These are phyloP conservation scores for Cryptococcus sp. DNA, from an alignment of 1,284 basidiomycete genomes.

Conservation along the genomic window DNA sequence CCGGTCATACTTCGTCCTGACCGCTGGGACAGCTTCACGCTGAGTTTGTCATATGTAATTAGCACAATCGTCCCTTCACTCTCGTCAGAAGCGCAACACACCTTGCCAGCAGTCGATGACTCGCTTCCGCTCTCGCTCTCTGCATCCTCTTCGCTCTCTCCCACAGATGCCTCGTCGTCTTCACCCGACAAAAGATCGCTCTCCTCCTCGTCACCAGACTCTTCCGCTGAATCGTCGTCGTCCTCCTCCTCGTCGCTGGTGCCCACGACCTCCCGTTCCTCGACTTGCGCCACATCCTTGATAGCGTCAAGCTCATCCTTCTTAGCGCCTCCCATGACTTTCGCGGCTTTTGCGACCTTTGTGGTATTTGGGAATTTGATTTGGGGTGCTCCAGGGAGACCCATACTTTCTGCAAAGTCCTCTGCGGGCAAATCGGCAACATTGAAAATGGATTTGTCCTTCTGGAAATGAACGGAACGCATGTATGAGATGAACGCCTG, in stretches of 20 bases:
- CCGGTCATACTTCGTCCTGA: conserved; percentile 94
- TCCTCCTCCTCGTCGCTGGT: conserved; percentile 26
- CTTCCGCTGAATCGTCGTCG: conserved; percentile 24
- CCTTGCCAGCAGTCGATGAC: conserved; percentile 13
- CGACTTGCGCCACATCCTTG: conserved; percentile 19
- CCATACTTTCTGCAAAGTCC: conserved; percentile 83
- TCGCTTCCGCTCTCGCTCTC: conserved; percentile 25
- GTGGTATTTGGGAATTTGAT: conserved; percentile 93
- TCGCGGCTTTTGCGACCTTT: conserved; percentile 58
- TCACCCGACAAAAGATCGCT: conserved; percentile 20
- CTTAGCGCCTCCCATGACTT: conserved; percentile 29
- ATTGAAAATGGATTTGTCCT: conserved; percentile 91
- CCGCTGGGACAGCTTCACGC: conserved; percentile 42
- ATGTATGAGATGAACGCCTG: conserved; percentile 97
- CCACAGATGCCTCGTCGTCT: conserved; percentile 28
- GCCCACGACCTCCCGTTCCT: conserved; percentile 21
- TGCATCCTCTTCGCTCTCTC: conserved; percentile 24
- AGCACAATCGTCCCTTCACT: background rate
- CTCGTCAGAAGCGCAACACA: conserved; percentile 3
- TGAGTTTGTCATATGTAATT: background rate
- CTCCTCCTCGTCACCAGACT: conserved; percentile 19
- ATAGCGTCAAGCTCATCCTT: conserved; percentile 22
- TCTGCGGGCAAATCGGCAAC: conserved; percentile 79
- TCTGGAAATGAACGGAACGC: conserved; percentile 88
- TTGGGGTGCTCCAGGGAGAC: conserved; percentile 91